A percentile compares a stretch with the other conserved stretches of the same genome.
These are phyloP conservation scores for Eurotiales sp. DNA, from an alignment of 2,329 filamentous ascomycete genomes.

Conservation along the genomic window DNA sequence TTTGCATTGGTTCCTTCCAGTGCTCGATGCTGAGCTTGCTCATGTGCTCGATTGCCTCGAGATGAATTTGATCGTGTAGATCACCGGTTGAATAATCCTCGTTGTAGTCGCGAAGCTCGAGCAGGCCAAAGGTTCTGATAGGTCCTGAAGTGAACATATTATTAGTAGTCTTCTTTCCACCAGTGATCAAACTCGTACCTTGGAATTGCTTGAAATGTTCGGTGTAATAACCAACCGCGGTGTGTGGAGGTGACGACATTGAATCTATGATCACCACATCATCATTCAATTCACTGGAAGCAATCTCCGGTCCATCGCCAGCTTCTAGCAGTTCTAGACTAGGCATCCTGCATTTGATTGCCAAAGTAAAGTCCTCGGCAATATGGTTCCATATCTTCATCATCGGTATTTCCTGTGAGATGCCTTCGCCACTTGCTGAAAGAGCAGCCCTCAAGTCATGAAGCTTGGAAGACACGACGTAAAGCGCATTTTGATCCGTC, in stretches of 20 bases:
- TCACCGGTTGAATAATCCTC: constrained; percentile 53
- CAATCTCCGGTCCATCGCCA: constrained; percentile 16
- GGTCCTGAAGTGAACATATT: constrained; percentile 15
- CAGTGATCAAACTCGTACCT: background rate
- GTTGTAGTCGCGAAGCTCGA: constrained; percentile 53
- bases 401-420: constrained; percentile 37
- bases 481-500: constrained; percentile 60
- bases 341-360: constrained; percentile 42
- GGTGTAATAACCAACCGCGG: constrained; percentile 15
- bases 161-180: background rate
- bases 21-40: constrained; percentile 55
- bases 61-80: constrained; percentile 56
- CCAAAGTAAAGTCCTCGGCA: constrained; percentile 51
- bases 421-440: constrained; percentile 52
- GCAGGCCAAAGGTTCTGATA: constrained; percentile 25
- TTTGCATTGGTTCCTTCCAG: constrained; percentile 55
- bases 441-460: constrained; percentile 55
- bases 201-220: constrained; percentile 22
- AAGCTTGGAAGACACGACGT: constrained; percentile 60
- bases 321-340: constrained; percentile 30
- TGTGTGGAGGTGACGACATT: background rate
- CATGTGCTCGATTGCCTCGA: constrained; percentile 58
- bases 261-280: constrained; percentile 19
- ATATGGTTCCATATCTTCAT: constrained; percentile 43
- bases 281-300: constrained; percentile 26